Percentiles rank a stretch among this genome's conserved stretches.
These are phyloP conservation scores for Beverwykella pulmonaria DNA, from an alignment of 495 filamentous ascomycete species.

Conservation along the genomic window DNA sequence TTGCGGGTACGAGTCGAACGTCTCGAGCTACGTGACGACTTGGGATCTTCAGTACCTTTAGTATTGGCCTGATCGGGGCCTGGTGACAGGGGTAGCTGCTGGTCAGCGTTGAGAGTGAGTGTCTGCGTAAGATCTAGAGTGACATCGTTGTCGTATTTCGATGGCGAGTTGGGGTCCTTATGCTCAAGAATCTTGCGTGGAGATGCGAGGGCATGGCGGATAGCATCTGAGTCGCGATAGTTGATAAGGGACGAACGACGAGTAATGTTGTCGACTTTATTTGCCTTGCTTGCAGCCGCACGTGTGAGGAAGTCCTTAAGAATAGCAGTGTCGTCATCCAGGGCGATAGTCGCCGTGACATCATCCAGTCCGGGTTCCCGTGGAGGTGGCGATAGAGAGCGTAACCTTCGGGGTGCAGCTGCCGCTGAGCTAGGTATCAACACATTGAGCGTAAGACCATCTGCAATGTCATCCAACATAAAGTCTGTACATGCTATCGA, in stretches of 20 bases:
- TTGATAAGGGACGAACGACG: slow-evolving; percentile 42
- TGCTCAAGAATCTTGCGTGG: slow-evolving; percentile 57
- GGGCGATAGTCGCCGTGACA: slow-evolving; percentile 28
- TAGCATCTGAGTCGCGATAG: slow-evolving; percentile 47
- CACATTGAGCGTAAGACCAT: slow-evolving; percentile 25
- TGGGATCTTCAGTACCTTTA: slow-evolving; percentile 10
- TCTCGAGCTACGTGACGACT: slow-evolving; percentile 7
- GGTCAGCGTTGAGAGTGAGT: slow-evolving; percentile 26
- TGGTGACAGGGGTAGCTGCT: slow-evolving; percentile 16
- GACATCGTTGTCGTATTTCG: slow-evolving; percentile 39
- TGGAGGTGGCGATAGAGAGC: slow-evolving; percentile 12
- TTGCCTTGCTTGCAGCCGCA: slow-evolving; percentile 62
- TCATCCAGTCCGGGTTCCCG: slow-evolving; percentile 16
- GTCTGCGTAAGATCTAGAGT: slow-evolving; percentile 36
- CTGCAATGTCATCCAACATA: slow-evolving; percentile 22
- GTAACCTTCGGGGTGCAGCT: slow-evolving; percentile 8
- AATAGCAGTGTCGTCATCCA: slow-evolving; percentile 60
- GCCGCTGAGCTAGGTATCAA: neutral
- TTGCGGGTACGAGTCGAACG: slow-evolving; percentile 31
- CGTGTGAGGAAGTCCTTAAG: slow-evolving; percentile 65
- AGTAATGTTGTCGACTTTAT: slow-evolving; percentile 48
- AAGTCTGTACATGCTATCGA: neutral
- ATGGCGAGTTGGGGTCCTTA: slow-evolving; percentile 59
- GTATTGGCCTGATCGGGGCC: slow-evolving; percentile 31
- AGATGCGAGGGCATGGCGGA: slow-evolving; percentile 45